Evolutionary conservation across 202 grass and related monocot genomes (phyloP).

Genomic region (Eragrostis tef): DNA sequence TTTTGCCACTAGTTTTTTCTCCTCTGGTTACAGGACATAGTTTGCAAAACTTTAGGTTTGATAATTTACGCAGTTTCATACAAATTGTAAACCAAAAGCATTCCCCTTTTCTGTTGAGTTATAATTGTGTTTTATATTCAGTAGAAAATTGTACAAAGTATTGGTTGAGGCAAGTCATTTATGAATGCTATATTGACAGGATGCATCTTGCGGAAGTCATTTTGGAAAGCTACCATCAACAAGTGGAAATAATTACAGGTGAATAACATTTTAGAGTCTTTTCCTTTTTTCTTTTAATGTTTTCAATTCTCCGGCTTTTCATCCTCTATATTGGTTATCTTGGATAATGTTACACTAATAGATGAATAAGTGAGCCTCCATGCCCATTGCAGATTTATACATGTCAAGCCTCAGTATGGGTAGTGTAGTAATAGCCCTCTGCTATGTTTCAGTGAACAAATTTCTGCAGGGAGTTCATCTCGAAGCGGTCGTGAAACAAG

Average conservation of each 20-base stretch:
- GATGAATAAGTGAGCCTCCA: slow-evolving; percentile 27
- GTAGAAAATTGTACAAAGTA: not conserved
- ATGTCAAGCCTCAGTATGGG: slow-evolving; percentile 19
- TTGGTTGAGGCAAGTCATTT: slow-evolving; percentile 24
- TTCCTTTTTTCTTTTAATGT: not conserved
- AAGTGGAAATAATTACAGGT: slow-evolving; percentile 57
- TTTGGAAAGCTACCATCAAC: slow-evolving; percentile 44
- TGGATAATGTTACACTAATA: slow-evolving; percentile 12
- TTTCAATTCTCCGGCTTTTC: not conserved
- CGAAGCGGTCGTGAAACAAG: slow-evolving; percentile 20
- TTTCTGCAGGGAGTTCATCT: slow-evolving; percentile 48
- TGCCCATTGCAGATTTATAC: slow-evolving; percentile 25
- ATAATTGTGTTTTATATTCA: slow-evolving; percentile 19
- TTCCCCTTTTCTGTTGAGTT: slow-evolving; percentile 4
- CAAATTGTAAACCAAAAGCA: slow-evolving; percentile 18
- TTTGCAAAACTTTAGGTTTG: not conserved
- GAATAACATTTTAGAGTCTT: slow-evolving; percentile 19
- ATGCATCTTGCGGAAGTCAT: slow-evolving; percentile 49
- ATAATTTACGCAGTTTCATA: not conserved
- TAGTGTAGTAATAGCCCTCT: slow-evolving; percentile 43
- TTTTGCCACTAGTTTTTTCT: not conserved
- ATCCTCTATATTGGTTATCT: slow-evolving; percentile 13
- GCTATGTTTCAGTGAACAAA: slow-evolving; percentile 57
- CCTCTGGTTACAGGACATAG: not conserved
- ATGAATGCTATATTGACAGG: slow-evolving; percentile 47